Percentiles rank a stretch among this genome's conserved stretches.
Conservation (phyloP, 2,329 filamentous ascomycete species). For the Exophiala xenobiotica region DNA sequence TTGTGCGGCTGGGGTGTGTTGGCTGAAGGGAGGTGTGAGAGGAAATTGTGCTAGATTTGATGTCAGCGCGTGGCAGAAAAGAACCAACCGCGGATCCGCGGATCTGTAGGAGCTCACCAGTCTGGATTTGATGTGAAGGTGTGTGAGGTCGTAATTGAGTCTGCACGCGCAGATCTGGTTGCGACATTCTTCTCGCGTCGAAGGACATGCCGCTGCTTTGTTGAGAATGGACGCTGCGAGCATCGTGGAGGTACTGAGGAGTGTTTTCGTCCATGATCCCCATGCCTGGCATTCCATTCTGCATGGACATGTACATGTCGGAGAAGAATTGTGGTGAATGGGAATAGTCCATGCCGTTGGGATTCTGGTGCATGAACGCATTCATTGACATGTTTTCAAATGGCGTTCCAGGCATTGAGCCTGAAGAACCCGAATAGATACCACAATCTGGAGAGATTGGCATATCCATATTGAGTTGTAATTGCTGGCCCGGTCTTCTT, state of each 20-base stretch:
- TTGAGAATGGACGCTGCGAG: slow-evolving; percentile 22
- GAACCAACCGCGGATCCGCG: not conserved
- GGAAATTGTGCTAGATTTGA: slow-evolving; percentile 58
- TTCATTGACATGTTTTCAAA: slow-evolving; percentile 33
- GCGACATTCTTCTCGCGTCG: slow-evolving; percentile 39
- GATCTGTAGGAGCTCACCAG: slow-evolving; percentile 50
- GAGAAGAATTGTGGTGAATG: slow-evolving; percentile 28
- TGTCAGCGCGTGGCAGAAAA: slow-evolving; percentile 27
- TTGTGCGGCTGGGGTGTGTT: slow-evolving; percentile 39
- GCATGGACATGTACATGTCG: slow-evolving; percentile 28
- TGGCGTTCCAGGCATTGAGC: slow-evolving; percentile 23
- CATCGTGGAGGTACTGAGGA: slow-evolving; percentile 29
- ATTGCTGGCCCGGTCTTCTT: slow-evolving; percentile 69
- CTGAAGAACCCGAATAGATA: slow-evolving; percentile 22
- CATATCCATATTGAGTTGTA: slow-evolving; percentile 35
- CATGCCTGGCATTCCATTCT: slow-evolving; percentile 15
- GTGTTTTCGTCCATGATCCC: slow-evolving; percentile 30
- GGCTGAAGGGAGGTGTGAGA: slow-evolving; percentile 61
- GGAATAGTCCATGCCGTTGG: slow-evolving; percentile 25
- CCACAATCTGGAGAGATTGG: slow-evolving; percentile 39
- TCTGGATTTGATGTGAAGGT: slow-evolving; percentile 60
- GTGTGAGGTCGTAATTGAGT: slow-evolving; percentile 57
- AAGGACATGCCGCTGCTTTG: slow-evolving; percentile 24
- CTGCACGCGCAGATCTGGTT: slow-evolving; percentile 38
- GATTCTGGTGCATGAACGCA: slow-evolving; percentile 27